These are phyloP conservation scores for Berberis thunbergii DNA, from an alignment of 164 flowering plant species.

Conservation along the genomic window DNA sequence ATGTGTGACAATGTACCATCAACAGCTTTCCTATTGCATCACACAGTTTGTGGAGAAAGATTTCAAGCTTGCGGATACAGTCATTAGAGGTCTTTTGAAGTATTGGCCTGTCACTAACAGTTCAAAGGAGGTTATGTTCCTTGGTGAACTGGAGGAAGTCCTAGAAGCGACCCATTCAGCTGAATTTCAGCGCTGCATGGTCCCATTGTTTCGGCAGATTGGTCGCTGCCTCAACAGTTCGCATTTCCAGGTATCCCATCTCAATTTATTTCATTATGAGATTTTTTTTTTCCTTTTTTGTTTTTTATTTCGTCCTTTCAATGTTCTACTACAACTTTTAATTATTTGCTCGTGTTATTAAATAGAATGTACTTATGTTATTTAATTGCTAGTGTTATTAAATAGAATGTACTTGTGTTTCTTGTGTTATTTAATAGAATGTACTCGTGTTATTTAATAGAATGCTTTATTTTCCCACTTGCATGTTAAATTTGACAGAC, in stretches of 20 bases:
- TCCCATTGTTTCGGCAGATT: constrained; percentile 61
- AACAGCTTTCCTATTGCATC: constrained; percentile 75
- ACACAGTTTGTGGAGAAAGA: constrained; percentile 84
- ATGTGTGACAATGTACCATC: constrained; percentile 67
- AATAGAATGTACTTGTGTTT: too few species aligned
- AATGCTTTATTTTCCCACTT: background rate
- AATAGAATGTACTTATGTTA: too few species aligned
- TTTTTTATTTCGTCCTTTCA: too few species aligned
- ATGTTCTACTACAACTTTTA: too few species aligned
- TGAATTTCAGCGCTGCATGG: constrained; percentile 81
- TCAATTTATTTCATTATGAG: background rate
- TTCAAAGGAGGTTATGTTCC: constrained; percentile 80
- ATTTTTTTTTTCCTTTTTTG: background rate
- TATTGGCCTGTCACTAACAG: constrained; percentile 83
- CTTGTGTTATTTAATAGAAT: too few species aligned
- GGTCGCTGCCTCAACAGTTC: constrained; percentile 69
- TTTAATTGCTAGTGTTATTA: too few species aligned
- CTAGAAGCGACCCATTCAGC: constrained; percentile 74
- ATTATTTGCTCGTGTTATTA: too few species aligned
- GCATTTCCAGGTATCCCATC: constrained; percentile 62
- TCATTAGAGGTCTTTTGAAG: constrained; percentile 69
- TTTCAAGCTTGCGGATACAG: constrained; percentile 67
- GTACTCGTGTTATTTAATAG: too few species aligned
- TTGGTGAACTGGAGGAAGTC: constrained; percentile 78
- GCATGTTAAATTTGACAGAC: background rate